Evolutionary conservation across 495 filamentous ascomycete genomes (phyloP), one percentile per base, ranked within the genome.

Genomic region (Daldinia concentrica): DNA sequence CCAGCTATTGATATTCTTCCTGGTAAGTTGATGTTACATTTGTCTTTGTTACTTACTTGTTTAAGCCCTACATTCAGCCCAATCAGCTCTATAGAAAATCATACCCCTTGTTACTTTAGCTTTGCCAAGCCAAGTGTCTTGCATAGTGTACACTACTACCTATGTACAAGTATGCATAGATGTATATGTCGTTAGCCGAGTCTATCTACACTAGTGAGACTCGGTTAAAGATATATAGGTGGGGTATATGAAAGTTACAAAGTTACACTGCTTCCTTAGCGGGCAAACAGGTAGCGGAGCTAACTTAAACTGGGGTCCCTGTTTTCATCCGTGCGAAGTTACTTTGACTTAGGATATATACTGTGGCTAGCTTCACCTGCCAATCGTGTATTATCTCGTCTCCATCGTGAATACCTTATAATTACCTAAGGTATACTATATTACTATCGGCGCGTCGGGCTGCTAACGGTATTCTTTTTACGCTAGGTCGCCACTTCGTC

Each of bases 21-120:
- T 22, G 62, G 71, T 70, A 61, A 70, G 62, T 73, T 55, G 15
- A 57, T 12, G 50, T 60, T 48, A 11, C 29, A 55, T 58, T 52
- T n/a, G 50, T n/a, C 15, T 43, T 55, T 48, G 17, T 29, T 19
- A 32, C 12, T 37, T 34, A 2, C 11, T n/a, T 34, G 11, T 5
- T 15, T n/a, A 24, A 48, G 19, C 29, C 63, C 29, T 34, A 26
- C 34, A 14, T 14, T 36, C 34, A 27, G 50, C 12, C 50, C 43
- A 48, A 48, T 48, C 43, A 24, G 43, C 17, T 48, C 6, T 19
- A 22, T 48, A 11, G 7, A 48, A 19, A 22, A 48, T 5, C 9
- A 9, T 12, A 45, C 4, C 43, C 43, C 43, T 24, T 48, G 43
- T 48, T 4, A 9, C 7, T 48, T 22, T 19, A 22, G 17, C 17